Conservation (phyloP, 2,329 filamentous ascomycete species). For the Helotiales sp. region DNA sequence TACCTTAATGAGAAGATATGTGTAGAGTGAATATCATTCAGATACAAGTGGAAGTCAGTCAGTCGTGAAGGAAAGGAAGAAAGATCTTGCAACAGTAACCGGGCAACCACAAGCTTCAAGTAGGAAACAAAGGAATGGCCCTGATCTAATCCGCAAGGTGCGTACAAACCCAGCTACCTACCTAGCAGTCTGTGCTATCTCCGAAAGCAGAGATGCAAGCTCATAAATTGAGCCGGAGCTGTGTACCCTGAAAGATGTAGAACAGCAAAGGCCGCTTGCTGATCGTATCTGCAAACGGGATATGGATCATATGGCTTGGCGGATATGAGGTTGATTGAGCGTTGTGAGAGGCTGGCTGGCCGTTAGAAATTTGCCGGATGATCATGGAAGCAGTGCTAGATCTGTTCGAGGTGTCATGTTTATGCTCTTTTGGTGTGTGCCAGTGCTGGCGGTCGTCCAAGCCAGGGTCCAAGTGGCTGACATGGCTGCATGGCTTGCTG, state of each 20-base stretch:
- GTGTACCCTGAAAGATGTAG: not conserved
- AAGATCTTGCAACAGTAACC: not conserved
- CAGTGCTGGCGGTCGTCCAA: not conserved
- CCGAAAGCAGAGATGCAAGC: not conserved
- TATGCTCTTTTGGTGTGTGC: slow-evolving; percentile 18
- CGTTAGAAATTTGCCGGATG: not conserved
- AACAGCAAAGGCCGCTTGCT: slow-evolving; percentile 5
- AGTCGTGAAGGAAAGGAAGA: not conserved
- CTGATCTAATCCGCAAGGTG: too few relatives aligned
- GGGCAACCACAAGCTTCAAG: slow-evolving; percentile 15
- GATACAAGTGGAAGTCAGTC: not conserved
- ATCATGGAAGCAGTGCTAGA: slow-evolving; percentile 1
- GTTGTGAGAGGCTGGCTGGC: not conserved
- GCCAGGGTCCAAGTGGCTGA: slow-evolving; percentile 20
- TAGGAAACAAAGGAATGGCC: slow-evolving; percentile 3
- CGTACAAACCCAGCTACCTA: not conserved
- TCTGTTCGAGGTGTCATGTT: slow-evolving; percentile 1
- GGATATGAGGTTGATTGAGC: not conserved
- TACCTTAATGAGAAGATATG: not conserved
- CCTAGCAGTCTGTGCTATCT: not conserved
- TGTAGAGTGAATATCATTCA: not conserved
- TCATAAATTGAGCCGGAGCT: not conserved
- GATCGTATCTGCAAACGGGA: slow-evolving; percentile 16
- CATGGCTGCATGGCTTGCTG: not conserved
- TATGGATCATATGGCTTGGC: slow-evolving; percentile 4